Conservation (phyloP, 176 grass and related monocot genomes). For the Raddia distichophylla region DNA sequence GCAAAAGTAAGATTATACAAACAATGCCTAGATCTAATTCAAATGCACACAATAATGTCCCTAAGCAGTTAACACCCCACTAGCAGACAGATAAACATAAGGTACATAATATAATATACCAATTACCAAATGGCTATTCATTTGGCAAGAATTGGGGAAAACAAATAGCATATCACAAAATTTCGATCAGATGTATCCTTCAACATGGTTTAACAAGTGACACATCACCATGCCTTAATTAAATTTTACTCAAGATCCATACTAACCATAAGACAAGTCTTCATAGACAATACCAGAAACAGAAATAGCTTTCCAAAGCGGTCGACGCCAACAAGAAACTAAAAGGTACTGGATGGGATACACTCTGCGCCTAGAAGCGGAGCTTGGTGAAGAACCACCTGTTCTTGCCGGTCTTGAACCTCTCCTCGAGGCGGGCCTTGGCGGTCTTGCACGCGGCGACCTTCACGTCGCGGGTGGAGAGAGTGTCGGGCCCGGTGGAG, state of each 20-base stretch:
- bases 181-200: neutral
- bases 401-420: slow-evolving; percentile 66
- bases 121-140: neutral
- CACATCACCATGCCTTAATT: neutral
- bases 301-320: neutral
- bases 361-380: slow-evolving; percentile 36
- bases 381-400: slow-evolving; percentile 74
- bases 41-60: neutral
- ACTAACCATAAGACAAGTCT: slow-evolving; percentile 24
- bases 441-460: slow-evolving; percentile 44
- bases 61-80: neutral
- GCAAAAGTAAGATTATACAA: too few relatives aligned
- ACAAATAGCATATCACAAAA: slow-evolving; percentile 16
- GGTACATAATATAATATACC: neutral
- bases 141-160: neutral
- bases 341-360: neutral
- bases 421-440: slow-evolving; percentile 55
- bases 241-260: slow-evolving; percentile 10
- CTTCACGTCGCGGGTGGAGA: slow-evolving; percentile 50
- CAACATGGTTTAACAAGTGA: slow-evolving; percentile 21
- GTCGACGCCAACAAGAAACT: neutral
- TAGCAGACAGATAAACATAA: neutral
- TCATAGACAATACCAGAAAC: slow-evolving; percentile 26
- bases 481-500: slow-evolving; percentile 34
- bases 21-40: neutral